Base-by-base conservation (phyloP, 306 rosid species). In the Pachyrhizus erosus region DNA sequence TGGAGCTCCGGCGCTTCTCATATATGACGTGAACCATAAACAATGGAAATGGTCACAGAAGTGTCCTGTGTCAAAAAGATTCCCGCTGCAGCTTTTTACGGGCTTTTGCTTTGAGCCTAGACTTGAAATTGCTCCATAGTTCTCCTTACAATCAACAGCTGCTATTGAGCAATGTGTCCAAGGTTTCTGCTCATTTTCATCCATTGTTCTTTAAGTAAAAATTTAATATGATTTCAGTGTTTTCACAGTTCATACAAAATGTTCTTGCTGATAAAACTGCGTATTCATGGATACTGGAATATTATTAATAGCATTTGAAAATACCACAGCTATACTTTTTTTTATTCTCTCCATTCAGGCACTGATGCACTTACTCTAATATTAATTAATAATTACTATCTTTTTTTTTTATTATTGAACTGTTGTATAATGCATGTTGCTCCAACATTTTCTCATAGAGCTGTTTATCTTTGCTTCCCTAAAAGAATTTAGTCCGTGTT, bases 31-130 rank as follows among this genome's bases (percentile, higher is more conserved):
- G 89, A 87, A 66, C 83, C 88, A 52, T 55, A 92, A 68, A 61
- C 92, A 84, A 45, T 94, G 98, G 98, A 94, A 87, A 83, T 94
- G 98, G 98, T 91, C 98, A 5, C 98, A 89, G 57, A 94, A 92
- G 80, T 92, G 94, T 80, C 98, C 98, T 0, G 97, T 92, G 60
- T 70, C 88, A 1, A 94, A 94, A 91, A 88, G 87, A 81, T 92
- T 92, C 72, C 93, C 97, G 0, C 97, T 94, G 72, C 98, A 94
- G 89, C 91, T 92, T 17, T 94, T 94, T 68, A 89, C 97, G 21
- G 98, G 98, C 27, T 94, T 94, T 83, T 91, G 94, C 88, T 94
- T 94, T 5, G 97, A 94, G 80, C 97, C 98, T 3, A 87, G 97
- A 86, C 98, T 92, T 65, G 93, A 90, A 87, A 74, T 90, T 78